A percentile compares a stretch with the other conserved stretches of the same genome.
These are phyloP conservation scores for Quercus cerris DNA, from an alignment of 306 rosid species.

Conservation along the genomic window DNA sequence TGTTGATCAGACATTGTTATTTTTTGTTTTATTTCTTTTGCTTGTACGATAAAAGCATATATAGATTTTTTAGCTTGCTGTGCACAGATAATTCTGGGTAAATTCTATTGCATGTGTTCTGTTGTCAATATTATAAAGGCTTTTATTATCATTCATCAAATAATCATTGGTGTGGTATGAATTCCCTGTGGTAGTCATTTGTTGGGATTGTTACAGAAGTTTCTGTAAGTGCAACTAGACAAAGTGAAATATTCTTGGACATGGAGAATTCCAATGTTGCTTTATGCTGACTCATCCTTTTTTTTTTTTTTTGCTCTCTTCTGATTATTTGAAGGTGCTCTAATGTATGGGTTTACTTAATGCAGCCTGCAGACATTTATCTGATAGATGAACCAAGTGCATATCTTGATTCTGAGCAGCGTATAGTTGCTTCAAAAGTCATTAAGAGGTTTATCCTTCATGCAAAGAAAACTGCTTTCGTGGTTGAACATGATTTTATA, in stretches of 20 bases:
- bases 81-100: background rate
- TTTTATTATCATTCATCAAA: background rate
- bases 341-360: constrained; percentile 19
- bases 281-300: background rate
- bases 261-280: background rate
- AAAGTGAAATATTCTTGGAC: background rate
- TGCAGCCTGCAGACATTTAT: constrained; percentile 98
- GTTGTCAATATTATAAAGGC: background rate
- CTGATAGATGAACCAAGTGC: constrained; percentile 98
- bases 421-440: constrained; percentile 94
- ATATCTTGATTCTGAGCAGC: constrained; percentile 96
- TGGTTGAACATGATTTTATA: constrained; percentile 95
- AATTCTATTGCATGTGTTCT: background rate
- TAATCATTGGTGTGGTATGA: background rate
- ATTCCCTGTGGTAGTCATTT: background rate
- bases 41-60: background rate
- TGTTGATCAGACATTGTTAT: no score
- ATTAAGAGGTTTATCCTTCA: constrained; percentile 97
- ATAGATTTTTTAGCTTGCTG: background rate
- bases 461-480: constrained; percentile 95
- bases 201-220: background rate
- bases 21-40: background rate
- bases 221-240: background rate
- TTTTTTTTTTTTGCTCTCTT: no score
- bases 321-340: constrained; percentile 3